Base-by-base conservation (phyloP, 306 rosid species). In the Vigna angularis region DNA sequence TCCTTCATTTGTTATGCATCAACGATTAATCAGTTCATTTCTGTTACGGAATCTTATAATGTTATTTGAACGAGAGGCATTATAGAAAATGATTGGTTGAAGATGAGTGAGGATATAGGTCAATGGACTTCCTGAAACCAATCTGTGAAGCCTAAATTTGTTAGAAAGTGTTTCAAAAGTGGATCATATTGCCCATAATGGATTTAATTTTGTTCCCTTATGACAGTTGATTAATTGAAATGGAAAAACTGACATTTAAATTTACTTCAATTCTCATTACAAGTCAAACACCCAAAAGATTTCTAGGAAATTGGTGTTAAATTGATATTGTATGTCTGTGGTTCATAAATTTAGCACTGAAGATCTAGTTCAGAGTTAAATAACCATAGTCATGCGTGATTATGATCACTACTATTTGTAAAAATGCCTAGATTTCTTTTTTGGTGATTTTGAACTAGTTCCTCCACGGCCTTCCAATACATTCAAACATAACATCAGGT, bases 401-500 rank as follows among this genome's bases (percentile, higher is more conserved):
- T 45, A 63, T 24, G 34, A 71, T 44, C 64, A 22, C 45, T 56
- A 52, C 52, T 28, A 10, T 49, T 38, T 56, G n/a, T 28, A 50
- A 74, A 26, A 74, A 26, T 75, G 55, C 68, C 11, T 68, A 61
- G n/a, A 73, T 34, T 9, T 26, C 28, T 58, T 36, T 36, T 14
- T 10, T 58, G 44, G 44, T 75, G 83, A 81, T 80, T 84, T 74
- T 79, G 61, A 66, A 77, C 80, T 77, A 58, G 74, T 40, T 38
- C 68, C 50, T 70, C 30, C 82, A 28, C 75, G 0, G 5, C 47
- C 42, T 15, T 17, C 44, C 38, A 9, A 58, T 20, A 22, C 6
- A 49, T 68, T 3, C 30, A 7, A 70, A 66, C 52, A 59, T 67
- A 66, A 28, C 70, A 73, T 58, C 83, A 95, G 99, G 90, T 90